Conservation (phyloP, 495 filamentous ascomycete genomes). For the Neurospora terricola region DNA sequence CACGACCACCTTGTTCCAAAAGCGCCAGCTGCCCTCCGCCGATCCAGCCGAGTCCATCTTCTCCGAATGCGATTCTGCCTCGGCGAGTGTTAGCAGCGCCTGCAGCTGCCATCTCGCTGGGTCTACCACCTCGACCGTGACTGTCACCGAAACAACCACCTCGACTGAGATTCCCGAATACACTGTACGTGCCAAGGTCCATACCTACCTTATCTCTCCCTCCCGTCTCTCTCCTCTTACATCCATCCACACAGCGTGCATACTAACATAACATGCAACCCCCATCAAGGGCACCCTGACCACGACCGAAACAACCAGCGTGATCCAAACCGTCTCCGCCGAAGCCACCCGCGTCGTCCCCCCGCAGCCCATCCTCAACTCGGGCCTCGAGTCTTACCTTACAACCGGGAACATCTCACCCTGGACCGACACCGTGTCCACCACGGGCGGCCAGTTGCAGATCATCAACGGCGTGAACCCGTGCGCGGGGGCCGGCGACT, state of each 20-base stretch:
- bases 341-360: constrained; percentile 3
- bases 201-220: no score
- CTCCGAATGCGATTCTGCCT: constrained; percentile 5
- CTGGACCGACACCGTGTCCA: constrained; percentile 1
- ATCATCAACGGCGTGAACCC: constrained; percentile 12
- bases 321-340: constrained; percentile 4
- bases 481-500: constrained; percentile 3
- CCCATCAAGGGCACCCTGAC: neutral
- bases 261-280: neutral
- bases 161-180: constrained; percentile 7
- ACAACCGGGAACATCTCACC: constrained; percentile 9
- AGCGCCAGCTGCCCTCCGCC: constrained; percentile 1
- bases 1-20: constrained; percentile 7
- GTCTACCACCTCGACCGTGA: constrained; percentile 11
- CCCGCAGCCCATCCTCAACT: constrained; percentile 8
- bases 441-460: constrained; percentile 7
- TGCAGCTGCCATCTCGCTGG: constrained; percentile 14
- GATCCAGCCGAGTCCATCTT: constrained; percentile 4
- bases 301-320: constrained; percentile 5
- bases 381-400: constrained; percentile 5
- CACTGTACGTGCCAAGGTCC: neutral
- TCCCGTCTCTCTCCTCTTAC: neutral
- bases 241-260: neutral
- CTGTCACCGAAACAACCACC: constrained; percentile 1
- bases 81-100: constrained; percentile 12